A percentile compares a stretch with the other conserved stretches of the same genome.
These are phyloP conservation scores for Rhodotorula paludigena DNA, from an alignment of 768 basidiomycete genomes.

Conservation along the genomic window DNA sequence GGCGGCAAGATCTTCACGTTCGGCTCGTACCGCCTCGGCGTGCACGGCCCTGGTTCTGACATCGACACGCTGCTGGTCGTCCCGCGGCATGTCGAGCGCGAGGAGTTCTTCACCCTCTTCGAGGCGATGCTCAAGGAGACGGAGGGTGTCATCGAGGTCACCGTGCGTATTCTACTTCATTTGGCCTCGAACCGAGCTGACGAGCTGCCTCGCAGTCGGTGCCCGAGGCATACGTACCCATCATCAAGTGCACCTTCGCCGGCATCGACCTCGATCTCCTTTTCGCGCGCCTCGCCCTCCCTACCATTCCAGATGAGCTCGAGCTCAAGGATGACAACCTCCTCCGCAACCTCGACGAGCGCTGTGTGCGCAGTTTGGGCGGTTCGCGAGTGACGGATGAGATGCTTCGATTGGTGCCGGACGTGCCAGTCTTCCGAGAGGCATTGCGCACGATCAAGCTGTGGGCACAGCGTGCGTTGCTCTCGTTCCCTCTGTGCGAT, in stretches of 20 bases:
- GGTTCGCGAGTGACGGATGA: slow-evolving; percentile 94
- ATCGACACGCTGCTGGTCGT: slow-evolving; percentile 98
- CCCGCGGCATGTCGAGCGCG: slow-evolving; percentile 88
- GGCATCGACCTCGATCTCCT: slow-evolving; percentile 91
- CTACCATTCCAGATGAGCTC: slow-evolving; percentile 85
- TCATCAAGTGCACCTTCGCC: slow-evolving; percentile 83
- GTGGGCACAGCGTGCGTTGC: slow-evolving; percentile 77
- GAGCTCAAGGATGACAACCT: slow-evolving; percentile 86
- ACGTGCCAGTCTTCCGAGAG: slow-evolving; percentile 89
- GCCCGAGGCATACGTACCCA: slow-evolving; percentile 92
- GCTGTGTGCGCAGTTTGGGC: slow-evolving; percentile 88
- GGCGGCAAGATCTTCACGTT: slow-evolving; percentile 99
- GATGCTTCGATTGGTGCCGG: slow-evolving; percentile 87
- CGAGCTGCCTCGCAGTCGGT: slow-evolving; percentile 61
- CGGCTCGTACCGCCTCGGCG: slow-evolving; percentile 94
- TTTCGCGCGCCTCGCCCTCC: slow-evolving; percentile 80
- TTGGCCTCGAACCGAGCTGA: neutral
- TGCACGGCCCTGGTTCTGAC: slow-evolving; percentile 91
- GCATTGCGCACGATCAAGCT: slow-evolving; percentile 92
- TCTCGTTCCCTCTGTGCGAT: slow-evolving; percentile 50
- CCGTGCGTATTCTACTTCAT: slow-evolving; percentile 57
- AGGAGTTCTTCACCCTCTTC: slow-evolving; percentile 91
- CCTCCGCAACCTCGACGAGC: slow-evolving; percentile 84
- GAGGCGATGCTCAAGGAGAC: slow-evolving; percentile 77
- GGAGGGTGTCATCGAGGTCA: slow-evolving; percentile 80